A percentile compares a stretch with the other conserved stretches of the same genome.
phyloP scores from a whole-genome alignment of 768 basidiomycete genomes.

The Multifurca ochricompacta region DNA sequence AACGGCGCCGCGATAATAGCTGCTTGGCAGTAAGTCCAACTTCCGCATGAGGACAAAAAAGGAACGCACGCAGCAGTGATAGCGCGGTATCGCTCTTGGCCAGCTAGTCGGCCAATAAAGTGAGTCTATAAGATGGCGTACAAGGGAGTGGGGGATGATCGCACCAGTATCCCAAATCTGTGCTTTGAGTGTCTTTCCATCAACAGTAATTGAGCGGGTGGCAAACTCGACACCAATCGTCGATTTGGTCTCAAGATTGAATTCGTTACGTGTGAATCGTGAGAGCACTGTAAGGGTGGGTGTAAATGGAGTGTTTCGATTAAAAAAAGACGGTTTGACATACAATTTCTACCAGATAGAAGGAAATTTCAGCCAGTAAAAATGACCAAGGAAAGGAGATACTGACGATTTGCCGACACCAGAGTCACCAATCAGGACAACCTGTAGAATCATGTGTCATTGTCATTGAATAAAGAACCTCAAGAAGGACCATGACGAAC shows the following conservation, averaged over 20 bases:
- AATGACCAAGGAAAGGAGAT: conserved; percentile 15
- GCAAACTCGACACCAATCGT: conserved; percentile 99
- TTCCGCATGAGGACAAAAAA: conserved; percentile 10
- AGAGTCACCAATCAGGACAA: conserved; percentile 98
- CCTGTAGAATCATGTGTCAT: conserved; percentile 38
- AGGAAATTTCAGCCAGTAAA: conserved; percentile 1
- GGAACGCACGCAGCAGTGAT: conserved; percentile 88
- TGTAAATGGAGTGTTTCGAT: conserved; percentile 6
- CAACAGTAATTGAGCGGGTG: conserved; percentile 90
- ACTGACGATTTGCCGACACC: conserved; percentile 99
- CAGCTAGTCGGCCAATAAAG: conserved; percentile 44
- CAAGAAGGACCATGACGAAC: conserved; percentile 16
- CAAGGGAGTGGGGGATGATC: conserved; percentile 24
- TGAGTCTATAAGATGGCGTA: conserved; percentile 4
- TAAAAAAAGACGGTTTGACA: conserved; percentile 24
- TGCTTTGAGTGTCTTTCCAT: conserved; percentile 94
- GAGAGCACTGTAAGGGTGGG: conserved; percentile 69
- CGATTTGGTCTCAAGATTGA: conserved; percentile 98
- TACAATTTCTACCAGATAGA: conserved; percentile 48
- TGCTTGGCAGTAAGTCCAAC: conserved; percentile 26
- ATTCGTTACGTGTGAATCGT: conserved; percentile 99
- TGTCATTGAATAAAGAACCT: conserved; percentile 1
- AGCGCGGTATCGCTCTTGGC: conserved; percentile 95
- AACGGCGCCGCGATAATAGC: conserved; percentile 96
- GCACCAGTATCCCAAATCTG: conserved; percentile 99